phyloP scores from a whole-genome alignment of 2,329 filamentous ascomycete species.

The Elsinoe ampelina region DNA sequence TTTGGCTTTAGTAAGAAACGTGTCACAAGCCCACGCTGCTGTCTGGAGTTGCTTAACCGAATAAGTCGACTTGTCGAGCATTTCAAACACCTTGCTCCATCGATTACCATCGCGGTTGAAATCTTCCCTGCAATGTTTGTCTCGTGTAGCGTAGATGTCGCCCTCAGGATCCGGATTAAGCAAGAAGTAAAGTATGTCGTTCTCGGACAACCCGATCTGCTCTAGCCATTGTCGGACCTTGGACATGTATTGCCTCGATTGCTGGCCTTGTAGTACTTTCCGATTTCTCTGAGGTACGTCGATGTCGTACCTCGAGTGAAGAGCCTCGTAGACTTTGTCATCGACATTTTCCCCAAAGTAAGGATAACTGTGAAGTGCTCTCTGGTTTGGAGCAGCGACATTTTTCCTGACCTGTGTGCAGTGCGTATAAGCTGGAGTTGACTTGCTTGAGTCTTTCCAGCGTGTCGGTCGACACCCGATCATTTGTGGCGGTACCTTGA shows the following conservation, averaged over 20 bases:
- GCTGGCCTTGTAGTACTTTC: conserved; percentile 28
- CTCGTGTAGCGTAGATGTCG: conserved; percentile 15
- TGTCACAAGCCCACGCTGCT: conserved; percentile 30
- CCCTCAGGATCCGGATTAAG: conserved; percentile 23
- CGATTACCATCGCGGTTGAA: conserved; percentile 24
- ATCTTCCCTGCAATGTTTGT: conserved; percentile 25
- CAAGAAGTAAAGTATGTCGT: conserved; percentile 32
- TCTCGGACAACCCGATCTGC: conserved; percentile 29
- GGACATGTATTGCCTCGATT: conserved; percentile 28
- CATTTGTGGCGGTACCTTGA: background rate
- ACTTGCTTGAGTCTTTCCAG: background rate
- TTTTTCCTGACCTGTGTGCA: conserved; percentile 35
- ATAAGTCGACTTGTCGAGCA: conserved; percentile 22
- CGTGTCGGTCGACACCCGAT: conserved; percentile 3
- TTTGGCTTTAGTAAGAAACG: conserved; percentile 27
- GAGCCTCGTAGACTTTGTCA: conserved; percentile 24
- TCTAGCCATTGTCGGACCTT: conserved; percentile 29
- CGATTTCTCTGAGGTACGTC: conserved; percentile 23
- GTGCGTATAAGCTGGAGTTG: conserved; percentile 32
- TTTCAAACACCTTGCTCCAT: conserved; percentile 25
- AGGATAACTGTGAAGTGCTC: conserved; percentile 32
- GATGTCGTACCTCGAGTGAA: conserved; percentile 24
- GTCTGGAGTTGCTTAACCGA: conserved; percentile 22
- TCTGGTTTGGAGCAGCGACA: conserved; percentile 34
- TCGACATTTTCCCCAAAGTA: conserved; percentile 30